Conservation (phyloP, 805 yeast genomes). For the Candida arabinofermentans region DNA sequence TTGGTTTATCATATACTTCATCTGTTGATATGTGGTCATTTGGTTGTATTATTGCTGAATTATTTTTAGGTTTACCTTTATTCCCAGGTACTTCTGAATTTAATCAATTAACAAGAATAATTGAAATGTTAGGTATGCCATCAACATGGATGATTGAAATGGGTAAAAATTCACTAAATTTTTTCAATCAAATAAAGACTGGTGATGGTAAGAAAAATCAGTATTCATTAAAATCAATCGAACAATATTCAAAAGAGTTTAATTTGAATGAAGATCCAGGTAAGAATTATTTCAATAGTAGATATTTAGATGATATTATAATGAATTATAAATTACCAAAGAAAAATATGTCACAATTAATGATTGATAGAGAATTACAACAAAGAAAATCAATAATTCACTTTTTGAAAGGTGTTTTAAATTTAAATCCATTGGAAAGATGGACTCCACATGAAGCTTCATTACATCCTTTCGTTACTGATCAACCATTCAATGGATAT, state of each 20-base stretch:
- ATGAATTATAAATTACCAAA: slow-evolving; percentile 68
- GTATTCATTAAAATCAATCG: slow-evolving; percentile 33
- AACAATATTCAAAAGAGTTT: slow-evolving; percentile 50
- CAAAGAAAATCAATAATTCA: slow-evolving; percentile 72
- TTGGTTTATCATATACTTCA: slow-evolving; percentile 89
- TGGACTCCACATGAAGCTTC: slow-evolving; percentile 97
- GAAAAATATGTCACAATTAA: slow-evolving; percentile 46
- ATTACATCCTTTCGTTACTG: slow-evolving; percentile 84
- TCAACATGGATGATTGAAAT: slow-evolving; percentile 96
- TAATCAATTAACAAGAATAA: slow-evolving; percentile 80
- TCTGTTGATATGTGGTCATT: slow-evolving; percentile 82
- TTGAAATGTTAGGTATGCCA: slow-evolving; percentile 79
- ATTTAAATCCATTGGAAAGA: slow-evolving; percentile 86
- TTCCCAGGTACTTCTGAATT: slow-evolving; percentile 95
- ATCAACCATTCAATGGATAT: slow-evolving; percentile 46
- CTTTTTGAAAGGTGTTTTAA: slow-evolving; percentile 72
- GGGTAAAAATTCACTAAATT: slow-evolving; percentile 79
- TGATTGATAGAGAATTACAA: slow-evolving; percentile 66
- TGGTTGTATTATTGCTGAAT: slow-evolving; percentile 57
- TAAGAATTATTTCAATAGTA: slow-evolving; percentile 71
- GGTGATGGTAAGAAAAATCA: no score
- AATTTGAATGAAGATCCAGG: slow-evolving; percentile 68
- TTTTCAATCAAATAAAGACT: slow-evolving; percentile 42
- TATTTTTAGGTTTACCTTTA: slow-evolving; percentile 79
- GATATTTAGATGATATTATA: slow-evolving; percentile 66